Evolutionary conservation across 768 basidiomycete genomes (phyloP).

Genomic region (Roridomyces roridus): DNA sequence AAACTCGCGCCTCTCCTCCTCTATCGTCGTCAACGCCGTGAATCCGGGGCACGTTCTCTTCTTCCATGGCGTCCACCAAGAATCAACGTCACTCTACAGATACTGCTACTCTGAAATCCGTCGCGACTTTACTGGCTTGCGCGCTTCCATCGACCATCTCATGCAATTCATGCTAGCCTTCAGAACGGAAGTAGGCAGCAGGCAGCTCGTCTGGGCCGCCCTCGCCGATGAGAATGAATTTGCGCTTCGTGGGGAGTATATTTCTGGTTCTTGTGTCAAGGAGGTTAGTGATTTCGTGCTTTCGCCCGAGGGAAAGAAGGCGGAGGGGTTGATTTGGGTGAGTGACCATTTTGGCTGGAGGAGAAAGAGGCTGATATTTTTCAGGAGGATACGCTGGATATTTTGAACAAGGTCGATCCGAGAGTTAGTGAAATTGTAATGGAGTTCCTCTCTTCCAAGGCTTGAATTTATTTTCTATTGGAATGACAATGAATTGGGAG

Average conservation of each 20-base stretch:
- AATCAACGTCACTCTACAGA: too few species aligned
- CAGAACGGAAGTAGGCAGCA: constrained; percentile 29
- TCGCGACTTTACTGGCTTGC: background rate
- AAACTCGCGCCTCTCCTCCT: constrained; percentile 9
- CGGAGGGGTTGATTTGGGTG: constrained; percentile 26
- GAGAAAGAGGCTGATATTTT: too few species aligned
- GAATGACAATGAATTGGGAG: too few species aligned
- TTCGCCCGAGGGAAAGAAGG: constrained; percentile 22
- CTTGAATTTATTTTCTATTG: too few species aligned
- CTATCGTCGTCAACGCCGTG: constrained; percentile 21
- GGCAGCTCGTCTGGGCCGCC: constrained; percentile 27
- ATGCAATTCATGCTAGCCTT: constrained; percentile 18
- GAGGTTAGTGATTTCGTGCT: constrained; percentile 30
- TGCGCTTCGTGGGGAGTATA: constrained; percentile 24
- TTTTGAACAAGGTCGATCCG: constrained; percentile 26
- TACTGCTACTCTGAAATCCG: constrained; percentile 24
- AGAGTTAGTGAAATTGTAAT: constrained; percentile 20
- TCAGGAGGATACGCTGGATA: constrained; percentile 29
- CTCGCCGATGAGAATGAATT: constrained; percentile 3
- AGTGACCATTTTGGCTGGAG: too few species aligned
- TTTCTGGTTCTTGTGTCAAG: constrained; percentile 2
- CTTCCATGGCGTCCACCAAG: too few species aligned
- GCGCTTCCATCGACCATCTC: background rate
- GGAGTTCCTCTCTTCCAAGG: constrained; percentile 27
- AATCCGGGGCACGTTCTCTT: constrained; percentile 23